Base-by-base conservation (phyloP, 371 early-diverging fungal species). In the Parasitella parasitica region DNA sequence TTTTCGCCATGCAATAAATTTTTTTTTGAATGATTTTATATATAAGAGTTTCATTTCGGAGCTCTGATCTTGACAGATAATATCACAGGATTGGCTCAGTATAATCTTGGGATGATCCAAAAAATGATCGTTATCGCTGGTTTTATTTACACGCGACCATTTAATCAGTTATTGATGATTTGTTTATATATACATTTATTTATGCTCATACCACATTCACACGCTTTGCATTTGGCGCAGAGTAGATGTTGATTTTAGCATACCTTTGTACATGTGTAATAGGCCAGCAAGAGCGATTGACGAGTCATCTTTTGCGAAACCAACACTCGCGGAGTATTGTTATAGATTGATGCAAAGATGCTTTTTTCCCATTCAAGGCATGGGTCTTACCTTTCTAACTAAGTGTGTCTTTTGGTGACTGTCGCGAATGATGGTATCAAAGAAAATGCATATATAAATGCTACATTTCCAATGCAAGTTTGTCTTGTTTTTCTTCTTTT, bases 21-120 rank as follows among this genome's bases (percentile, higher is more conserved):
- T 20, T 41, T 41, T 41, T 41, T 18, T 41, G 41, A 18, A 41
- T 41, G 22, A 41, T 18, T 41, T 18, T 39, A 41, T 18, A 18
- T 5, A 30, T 20, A 41, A 41, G 41, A 27, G 54, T 41, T 54
- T 48, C 48, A 46, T 24, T 54, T 35, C 62, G 62, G 62, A 54
- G 49, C 48, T 54, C 30, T 61, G 62, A 61, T 61, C 55, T 61
- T 61, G 27, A 15, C 36, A 55, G 62, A 61, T 61, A 61, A 35
- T 48, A 48, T 61, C 55, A 37, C 34, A 36, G 54, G 62, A 61
- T 61, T 61, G 62, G 62, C 62, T 27, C 36, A 26, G 24, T 41
- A 27, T 48, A 30, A 43, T 36, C 55, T 38, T 61, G 36, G 49
- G 48, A 55, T 60, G 41, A 53, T 53, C 48, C 22, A 49, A 39